A percentile compares a stretch with the other conserved stretches of the same genome.
These are phyloP conservation scores for Hebeloma cylindrosporum DNA, from an alignment of 768 basidiomycete genomes.

Conservation along the genomic window DNA sequence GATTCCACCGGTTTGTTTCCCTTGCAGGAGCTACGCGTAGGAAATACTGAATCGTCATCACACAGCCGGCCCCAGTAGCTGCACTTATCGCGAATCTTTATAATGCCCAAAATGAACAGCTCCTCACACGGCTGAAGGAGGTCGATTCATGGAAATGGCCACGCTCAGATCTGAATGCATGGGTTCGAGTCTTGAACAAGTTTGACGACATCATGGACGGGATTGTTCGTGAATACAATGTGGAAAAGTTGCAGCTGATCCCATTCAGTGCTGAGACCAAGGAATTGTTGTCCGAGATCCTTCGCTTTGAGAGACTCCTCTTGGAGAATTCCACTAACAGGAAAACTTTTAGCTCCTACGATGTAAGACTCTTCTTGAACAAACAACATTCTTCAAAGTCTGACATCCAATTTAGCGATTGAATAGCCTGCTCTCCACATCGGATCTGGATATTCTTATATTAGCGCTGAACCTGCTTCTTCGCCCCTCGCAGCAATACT, in stretches of 20 bases:
- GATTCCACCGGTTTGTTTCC: slow-evolving; percentile 64
- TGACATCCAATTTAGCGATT: slow-evolving; percentile 60
- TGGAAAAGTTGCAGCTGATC: slow-evolving; percentile 81
- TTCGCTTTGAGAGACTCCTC: slow-evolving; percentile 85
- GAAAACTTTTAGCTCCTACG: slow-evolving; percentile 95
- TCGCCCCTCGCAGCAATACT: slow-evolving; percentile 94
- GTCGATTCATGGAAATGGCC: slow-evolving; percentile 93
- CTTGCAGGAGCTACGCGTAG: slow-evolving; percentile 19
- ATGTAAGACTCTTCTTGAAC: slow-evolving; percentile 59
- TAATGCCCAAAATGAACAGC: slow-evolving; percentile 66
- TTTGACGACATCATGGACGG: slow-evolving; percentile 89
- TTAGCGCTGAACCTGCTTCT: slow-evolving; percentile 82
- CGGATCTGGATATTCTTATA: slow-evolving; percentile 86
- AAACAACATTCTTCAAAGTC: slow-evolving; percentile 9
- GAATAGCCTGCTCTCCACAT: slow-evolving; percentile 83
- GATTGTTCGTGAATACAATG: slow-evolving; percentile 78
- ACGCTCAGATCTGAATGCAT: slow-evolving; percentile 93
- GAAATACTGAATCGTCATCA: slow-evolving; percentile 20
- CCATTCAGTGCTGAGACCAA: slow-evolving; percentile 77
- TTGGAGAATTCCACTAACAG: slow-evolving; percentile 98
- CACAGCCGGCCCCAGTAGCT: slow-evolving; percentile 75
- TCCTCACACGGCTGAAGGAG: slow-evolving; percentile 62
- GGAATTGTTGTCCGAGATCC: slow-evolving; percentile 73
- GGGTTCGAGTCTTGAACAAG: slow-evolving; percentile 94
- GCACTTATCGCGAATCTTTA: slow-evolving; percentile 74